Evolutionary conservation across 306 rosid species (phyloP), one percentile per base, ranked within the genome.

Genomic region (Inga leiocalycina): DNA sequence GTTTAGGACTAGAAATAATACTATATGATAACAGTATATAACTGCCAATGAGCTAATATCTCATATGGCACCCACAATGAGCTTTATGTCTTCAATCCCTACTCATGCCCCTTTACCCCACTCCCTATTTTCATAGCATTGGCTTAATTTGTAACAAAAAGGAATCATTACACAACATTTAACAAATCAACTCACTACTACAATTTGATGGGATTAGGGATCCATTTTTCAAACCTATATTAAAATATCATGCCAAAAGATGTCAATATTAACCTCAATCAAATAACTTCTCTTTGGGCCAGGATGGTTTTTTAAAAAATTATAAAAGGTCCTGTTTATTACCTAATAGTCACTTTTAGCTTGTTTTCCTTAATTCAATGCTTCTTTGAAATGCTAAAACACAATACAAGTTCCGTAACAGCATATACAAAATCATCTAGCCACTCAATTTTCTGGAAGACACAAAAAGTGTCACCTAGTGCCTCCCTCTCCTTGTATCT

Each of bases 361-460:
- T 76, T 22, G 76, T 13, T 20, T 22, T 11, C 82, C 16, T 68
- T 12, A 68, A 13, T 13, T 10, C 10, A 34, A n/a, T 49, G 76
- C 30, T 49, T 79, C 68, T 49, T 30, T 20, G 54, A 49, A 67
- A 48, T 32, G 8, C n/a, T 13, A 22, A 52, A 49, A 52, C 14
- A 39, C 59, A 16, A 19, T 6, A 6, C 37, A 32, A 35, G 15
- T 62, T 34, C 34, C 41, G 13, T n/a, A 39, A 49, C 39, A 79
- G 75, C 67, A 69, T 24, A 51, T 67, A 68, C 16, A 19, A 6
- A n/a, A 49, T 59, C 49, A 67, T 49, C 54, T 49, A 45, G 82
- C 41, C 0, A 19, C 64, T 54, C 62, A n/a, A n/a, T n/a, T n/a
- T n/a, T n/a, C n/a, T n/a, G n/a, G n/a, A n/a, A n/a, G n/a, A n/a